phyloP scores from a whole-genome alignment of 208 protist species.

The Trypanosoma theileri region DNA sequence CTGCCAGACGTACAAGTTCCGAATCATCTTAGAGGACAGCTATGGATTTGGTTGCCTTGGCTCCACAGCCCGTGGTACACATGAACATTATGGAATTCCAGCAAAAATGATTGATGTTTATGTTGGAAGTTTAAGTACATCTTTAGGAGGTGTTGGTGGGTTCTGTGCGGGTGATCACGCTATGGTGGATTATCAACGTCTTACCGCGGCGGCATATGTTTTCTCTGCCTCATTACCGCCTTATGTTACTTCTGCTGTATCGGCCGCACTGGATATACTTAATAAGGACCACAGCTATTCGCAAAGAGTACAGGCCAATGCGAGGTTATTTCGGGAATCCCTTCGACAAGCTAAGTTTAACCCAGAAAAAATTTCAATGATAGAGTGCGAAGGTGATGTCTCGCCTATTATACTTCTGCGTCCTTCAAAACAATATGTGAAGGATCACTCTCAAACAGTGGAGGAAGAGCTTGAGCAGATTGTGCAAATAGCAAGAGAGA shows the following conservation, averaged over 20 bases:
- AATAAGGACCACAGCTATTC: conserved; percentile 45
- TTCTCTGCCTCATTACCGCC: conserved; percentile 97
- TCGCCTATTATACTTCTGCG: conserved; percentile 72
- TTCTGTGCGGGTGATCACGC: conserved; percentile 90
- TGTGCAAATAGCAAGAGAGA: conserved; percentile 45
- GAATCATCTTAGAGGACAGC: conserved; percentile 96
- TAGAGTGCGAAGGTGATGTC: conserved; percentile 56
- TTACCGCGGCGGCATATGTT: conserved; percentile 93
- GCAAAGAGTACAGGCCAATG: conserved; percentile 46
- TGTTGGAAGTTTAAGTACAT: conserved; percentile 83
- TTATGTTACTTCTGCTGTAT: conserved; percentile 87
- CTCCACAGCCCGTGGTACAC: conserved; percentile 91
- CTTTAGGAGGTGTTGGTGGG: conserved; percentile 92
- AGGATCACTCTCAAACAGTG: conserved; percentile 39
- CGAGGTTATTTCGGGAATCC: conserved; percentile 42
- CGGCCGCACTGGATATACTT: conserved; percentile 75
- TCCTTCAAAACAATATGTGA: conserved; percentile 43
- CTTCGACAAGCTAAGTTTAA: conserved; percentile 56
- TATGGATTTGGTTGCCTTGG: conserved; percentile 95
- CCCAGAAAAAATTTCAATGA: conserved; percentile 53
- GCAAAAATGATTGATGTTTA: conserved; percentile 86
- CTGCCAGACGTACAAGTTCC: conserved; percentile 94
- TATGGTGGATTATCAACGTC: conserved; percentile 94
- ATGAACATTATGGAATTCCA: conserved; percentile 92
- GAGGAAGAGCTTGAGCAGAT: conserved; percentile 62